A percentile compares a stretch with the other conserved stretches of the same genome.
Evolutionary conservation across 2,329 filamentous ascomycete genomes (phyloP).

Genomic region (Capronia americana): DNA sequence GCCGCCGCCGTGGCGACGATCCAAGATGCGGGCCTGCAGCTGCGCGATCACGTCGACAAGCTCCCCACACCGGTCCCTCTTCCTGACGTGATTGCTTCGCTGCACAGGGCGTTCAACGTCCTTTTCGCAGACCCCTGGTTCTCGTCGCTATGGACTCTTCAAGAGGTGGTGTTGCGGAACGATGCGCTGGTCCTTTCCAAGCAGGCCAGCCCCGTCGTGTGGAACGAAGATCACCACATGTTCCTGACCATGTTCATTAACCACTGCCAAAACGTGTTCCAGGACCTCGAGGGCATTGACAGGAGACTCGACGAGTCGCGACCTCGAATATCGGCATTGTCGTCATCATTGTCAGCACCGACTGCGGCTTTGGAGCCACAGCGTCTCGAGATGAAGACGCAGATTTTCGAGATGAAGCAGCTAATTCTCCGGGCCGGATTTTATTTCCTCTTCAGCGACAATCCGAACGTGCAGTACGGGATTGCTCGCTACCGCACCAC

Average conservation of each 20-base stretch:
- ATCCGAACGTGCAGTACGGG: not conserved
- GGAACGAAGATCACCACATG: no score
- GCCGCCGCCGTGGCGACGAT: not conserved
- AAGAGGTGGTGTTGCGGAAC: not conserved
- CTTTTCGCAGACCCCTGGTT: not conserved
- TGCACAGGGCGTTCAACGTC: not conserved
- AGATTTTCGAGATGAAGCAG: not conserved
- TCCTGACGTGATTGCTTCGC: not conserved
- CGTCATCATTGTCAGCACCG: no score
- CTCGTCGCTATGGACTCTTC: constrained; percentile 1
- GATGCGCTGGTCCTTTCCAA: no score
- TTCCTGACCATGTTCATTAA: no score
- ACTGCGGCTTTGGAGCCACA: no score
- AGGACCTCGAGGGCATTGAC: no score
- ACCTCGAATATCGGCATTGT: no score
- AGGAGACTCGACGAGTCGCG: no score
- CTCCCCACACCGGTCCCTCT: not conserved
- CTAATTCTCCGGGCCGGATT: not conserved
- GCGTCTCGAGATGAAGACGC: no score
- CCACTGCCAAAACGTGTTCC: no score
- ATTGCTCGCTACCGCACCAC: not conserved
- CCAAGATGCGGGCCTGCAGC: not conserved
- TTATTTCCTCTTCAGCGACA: not conserved
- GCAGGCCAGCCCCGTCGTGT: no score
- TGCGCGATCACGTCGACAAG: not conserved